Evolutionary conservation across 1,139 yeast genomes (phyloP).

Genomic region (Geotrichum australiense): DNA sequence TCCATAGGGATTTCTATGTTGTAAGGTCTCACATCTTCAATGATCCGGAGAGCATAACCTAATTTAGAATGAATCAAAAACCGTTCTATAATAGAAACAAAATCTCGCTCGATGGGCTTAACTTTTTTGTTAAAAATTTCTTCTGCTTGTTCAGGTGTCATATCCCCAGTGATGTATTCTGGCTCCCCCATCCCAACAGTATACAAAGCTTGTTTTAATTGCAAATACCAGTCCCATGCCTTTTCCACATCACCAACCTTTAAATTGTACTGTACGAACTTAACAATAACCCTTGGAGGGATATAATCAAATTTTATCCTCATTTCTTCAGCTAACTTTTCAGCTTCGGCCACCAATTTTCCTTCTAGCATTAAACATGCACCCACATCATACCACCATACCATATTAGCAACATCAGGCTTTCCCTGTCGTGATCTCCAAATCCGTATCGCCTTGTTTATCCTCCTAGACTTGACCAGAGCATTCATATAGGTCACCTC

Average conservation of each 20-base stretch:
- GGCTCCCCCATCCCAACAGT: constrained; percentile 16
- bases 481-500: constrained; percentile 34
- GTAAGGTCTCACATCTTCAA: constrained; percentile 20
- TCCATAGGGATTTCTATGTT: constrained; percentile 21
- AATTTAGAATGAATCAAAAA: constrained; percentile 11
- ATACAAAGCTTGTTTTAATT: constrained; percentile 17
- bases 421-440: constrained; percentile 30
- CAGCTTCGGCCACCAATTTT: constrained; percentile 23
- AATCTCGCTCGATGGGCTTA: constrained; percentile 18
- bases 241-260: constrained; percentile 19
- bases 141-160: constrained; percentile 21
- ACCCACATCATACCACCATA: constrained; percentile 34
- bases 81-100: constrained; percentile 18
- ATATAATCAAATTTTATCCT: constrained; percentile 19
- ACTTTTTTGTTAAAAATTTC: constrained; percentile 20
- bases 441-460: constrained; percentile 25
- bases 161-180: constrained; percentile 14
- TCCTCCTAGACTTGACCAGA: constrained; percentile 20
- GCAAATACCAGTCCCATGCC: constrained; percentile 23
- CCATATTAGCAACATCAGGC: constrained; percentile 25
- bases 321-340: constrained; percentile 23
- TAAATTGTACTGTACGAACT: constrained; percentile 24
- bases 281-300: constrained; percentile 25
- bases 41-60: constrained; percentile 8
- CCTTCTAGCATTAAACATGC: constrained; percentile 29